Conservation (phyloP, 768 basidiomycete species). For the Lentinula raphanica region DNA sequence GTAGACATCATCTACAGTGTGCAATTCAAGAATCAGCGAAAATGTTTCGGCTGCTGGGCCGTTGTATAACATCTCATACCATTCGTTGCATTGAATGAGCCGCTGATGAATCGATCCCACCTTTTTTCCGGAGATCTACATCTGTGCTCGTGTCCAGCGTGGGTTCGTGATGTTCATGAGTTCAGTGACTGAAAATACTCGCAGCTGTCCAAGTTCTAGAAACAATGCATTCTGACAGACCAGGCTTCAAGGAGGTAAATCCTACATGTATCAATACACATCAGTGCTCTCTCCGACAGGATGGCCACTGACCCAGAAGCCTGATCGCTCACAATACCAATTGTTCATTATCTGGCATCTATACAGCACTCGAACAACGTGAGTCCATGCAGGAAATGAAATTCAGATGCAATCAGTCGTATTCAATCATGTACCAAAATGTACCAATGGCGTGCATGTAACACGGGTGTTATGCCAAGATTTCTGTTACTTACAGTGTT, state of each 20-base stretch:
- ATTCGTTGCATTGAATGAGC: background rate
- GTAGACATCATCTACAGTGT: background rate
- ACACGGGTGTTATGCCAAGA: background rate
- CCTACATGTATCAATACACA: background rate
- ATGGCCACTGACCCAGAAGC: background rate
- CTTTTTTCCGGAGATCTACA: background rate
- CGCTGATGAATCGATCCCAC: background rate
- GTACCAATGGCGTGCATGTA: background rate
- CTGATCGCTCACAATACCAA: background rate
- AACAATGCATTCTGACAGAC: background rate
- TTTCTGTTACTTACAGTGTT: background rate
- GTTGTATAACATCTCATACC: background rate
- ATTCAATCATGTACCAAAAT: background rate
- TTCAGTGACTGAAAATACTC: background rate
- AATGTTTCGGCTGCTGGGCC: background rate
- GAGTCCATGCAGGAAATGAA: background rate
- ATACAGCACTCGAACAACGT: background rate
- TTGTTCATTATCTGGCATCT: background rate
- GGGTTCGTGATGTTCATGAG: background rate
- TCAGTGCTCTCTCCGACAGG: background rate
- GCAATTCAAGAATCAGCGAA: background rate
- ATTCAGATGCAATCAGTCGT: background rate
- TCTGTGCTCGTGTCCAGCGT: background rate
- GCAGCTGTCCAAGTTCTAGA: background rate
- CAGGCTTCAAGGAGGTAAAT: background rate